Base-by-base conservation (phyloP, 768 basidiomycete species). In the Naganishia friedmannii region DNA sequence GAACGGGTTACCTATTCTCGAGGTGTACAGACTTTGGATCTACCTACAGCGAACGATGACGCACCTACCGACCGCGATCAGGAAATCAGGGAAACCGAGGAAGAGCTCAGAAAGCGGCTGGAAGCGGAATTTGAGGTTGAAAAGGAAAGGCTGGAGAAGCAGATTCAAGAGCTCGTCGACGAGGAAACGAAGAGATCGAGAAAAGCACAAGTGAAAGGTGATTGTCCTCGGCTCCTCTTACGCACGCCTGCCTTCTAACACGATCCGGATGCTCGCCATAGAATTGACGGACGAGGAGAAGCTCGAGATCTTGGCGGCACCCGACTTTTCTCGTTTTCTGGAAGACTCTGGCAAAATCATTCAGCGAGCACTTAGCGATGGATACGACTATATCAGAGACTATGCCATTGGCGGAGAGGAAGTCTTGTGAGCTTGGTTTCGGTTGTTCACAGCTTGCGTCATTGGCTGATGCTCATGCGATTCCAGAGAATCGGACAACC, bases 381-480 rank as follows among this genome's bases (percentile, higher is more conserved):
- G 87, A 31, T 99, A 99, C 80, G 96, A 99, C 80, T 97, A 98
- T 76, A 92, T 93, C 74, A 88, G 90, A 39, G 96, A 99, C 82
- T 99, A 99, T 78, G 91, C 90, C n/a, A 86, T 94, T 60, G 90
- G 89, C 29, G 84, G 91, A 8, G 92, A 93, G 77, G 86, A 89
- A 8, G 90, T 88, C 75, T 86, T 87, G 93, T 93, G 76, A 77
- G 90, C 85, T 15, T 66, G 15, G 5, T 10, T 17, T 26, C 63
- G 9, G 34, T 65, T 29, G 13, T 51, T 23, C 42, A 28, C 66
- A 26, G 13, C 28, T 65, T 10, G 69, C 34, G 56, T 7, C 55
- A 46, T 32, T n/a, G 31, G 26, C 42, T 21, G 67, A 65, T 58
- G 46, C 37, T 37, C 29, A n/a, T 12, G 19, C 21, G 13, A 32